phyloP scores from a whole-genome alignment of 164 flowering plant genomes.

The Magnolia officinalis region DNA sequence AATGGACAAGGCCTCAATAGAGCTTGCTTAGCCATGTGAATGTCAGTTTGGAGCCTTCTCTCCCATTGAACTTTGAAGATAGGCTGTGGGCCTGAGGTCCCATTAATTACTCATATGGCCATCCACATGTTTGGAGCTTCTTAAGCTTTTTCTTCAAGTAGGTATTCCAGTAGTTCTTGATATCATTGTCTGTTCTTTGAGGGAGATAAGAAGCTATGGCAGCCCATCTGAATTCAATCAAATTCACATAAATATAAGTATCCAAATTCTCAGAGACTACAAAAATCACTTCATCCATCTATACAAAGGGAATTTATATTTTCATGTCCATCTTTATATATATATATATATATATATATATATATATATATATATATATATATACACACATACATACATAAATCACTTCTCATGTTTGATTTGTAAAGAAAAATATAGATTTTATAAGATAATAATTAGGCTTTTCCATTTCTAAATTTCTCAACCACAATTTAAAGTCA shows the following conservation, averaged over 20 bases:
- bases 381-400: background rate
- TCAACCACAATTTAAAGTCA: too few species aligned
- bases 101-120: conserved; percentile 29
- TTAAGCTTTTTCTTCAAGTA: conserved; percentile 75
- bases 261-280: background rate
- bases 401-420: background rate
- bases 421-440: too few species aligned
- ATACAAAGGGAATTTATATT: too few species aligned
- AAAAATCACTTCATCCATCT: background rate
- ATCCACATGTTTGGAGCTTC: conserved; percentile 40
- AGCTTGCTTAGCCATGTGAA: conserved; percentile 74
- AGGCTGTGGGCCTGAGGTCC: conserved; percentile 24
- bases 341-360: background rate
- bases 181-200: conserved; percentile 80
- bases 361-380: too few species aligned
- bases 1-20: conserved; percentile 72
- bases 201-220: conserved; percentile 95
- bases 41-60: conserved; percentile 87
- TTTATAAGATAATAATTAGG: too few species aligned
- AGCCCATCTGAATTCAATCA: conserved; percentile 65
- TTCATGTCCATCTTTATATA: too few species aligned
- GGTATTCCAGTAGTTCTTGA: conserved; percentile 89
- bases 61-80: conserved; percentile 86
- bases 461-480: too few species aligned
- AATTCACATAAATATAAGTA: background rate